phyloP scores from a whole-genome alignment of 805 yeast genomes.

The Kazachstania psychrophila region DNA sequence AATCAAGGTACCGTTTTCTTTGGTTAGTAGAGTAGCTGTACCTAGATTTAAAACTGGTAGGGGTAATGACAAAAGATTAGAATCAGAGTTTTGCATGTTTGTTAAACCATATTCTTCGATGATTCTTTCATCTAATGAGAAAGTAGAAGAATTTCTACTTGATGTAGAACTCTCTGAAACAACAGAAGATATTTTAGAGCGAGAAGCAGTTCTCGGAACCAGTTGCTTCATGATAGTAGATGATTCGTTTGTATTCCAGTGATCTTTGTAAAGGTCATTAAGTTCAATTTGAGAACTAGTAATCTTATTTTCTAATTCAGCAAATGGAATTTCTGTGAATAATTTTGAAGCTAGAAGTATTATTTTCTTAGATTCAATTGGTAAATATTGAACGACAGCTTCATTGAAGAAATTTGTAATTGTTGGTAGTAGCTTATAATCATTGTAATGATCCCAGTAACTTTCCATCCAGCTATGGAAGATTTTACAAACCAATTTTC shows the following conservation, averaged over 20 bases:
- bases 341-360: constrained; percentile 55
- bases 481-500: constrained; percentile 57
- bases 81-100: constrained; percentile 30
- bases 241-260: constrained; percentile 24
- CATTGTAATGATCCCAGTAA: constrained; percentile 66
- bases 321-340: constrained; percentile 29
- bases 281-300: not conserved
- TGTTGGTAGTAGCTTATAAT: constrained; percentile 54
- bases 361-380: constrained; percentile 54
- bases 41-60: constrained; percentile 26
- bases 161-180: constrained; percentile 15
- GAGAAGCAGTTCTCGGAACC: constrained; percentile 9
- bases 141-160: constrained; percentile 17
- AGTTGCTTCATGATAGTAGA: constrained; percentile 25
- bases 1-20: constrained; percentile 21
- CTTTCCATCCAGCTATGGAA: constrained; percentile 84
- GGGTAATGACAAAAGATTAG: constrained; percentile 31
- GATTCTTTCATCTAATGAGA: constrained; percentile 37
- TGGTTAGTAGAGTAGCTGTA: constrained; percentile 32
- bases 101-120: constrained; percentile 53
- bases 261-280: constrained; percentile 27
- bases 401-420: constrained; percentile 73
- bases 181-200: constrained; percentile 19
- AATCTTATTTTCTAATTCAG: not conserved
- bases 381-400: constrained; percentile 51